Evolutionary conservation across 2,329 filamentous ascomycete genomes (phyloP), one percentile per base, ranked within the genome.

Genomic region (Diplodia corticola): DNA sequence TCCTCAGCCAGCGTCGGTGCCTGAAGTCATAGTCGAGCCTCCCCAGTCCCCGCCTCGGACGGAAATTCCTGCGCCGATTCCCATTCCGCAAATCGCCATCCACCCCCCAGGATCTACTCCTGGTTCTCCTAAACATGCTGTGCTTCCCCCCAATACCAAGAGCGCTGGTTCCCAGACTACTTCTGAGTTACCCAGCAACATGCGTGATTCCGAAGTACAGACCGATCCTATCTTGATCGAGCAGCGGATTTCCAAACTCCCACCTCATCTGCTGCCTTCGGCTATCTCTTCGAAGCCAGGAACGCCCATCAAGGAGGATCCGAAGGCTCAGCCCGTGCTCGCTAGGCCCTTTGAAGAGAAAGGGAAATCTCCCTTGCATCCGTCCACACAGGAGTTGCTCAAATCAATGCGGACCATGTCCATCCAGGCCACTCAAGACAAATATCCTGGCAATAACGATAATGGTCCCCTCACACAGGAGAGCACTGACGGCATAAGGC

Each of bases 151-250:
- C 66, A 88, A 88, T 68, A 89, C 87, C 6, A 97, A 93, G 76
- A 92, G 92, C 77, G 88, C 90, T 69, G 89, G 88, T 20, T 94
- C 90, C 72, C 95, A 99, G 78, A 92, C 93, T 28, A 84, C 84
- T 44, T 81, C 88, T 57, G 77, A 83, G 12, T 73, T 81, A 40
- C 72, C 81, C 10, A 75, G 77, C 28, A 76, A 80, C 20, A 81
- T 82, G 70, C 81, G 80, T 48, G 89, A 84, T 65, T 83, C 79
- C 53, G 87, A 85, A 2, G 84, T 93, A 67, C 95, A 99, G 80
- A 99, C 95, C 0, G 93, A 98, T 71, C 91, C 92, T 67, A 97
- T 98, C 67, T 87, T 91, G 65, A 86, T 96, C 5, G 93, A 96
- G 74, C 87, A 88, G 79, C 87, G 93, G 68, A 81, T 92, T 51